phyloP scores from a whole-genome alignment of 768 basidiomycete genomes.

The Panaeolus papilionaceus region DNA sequence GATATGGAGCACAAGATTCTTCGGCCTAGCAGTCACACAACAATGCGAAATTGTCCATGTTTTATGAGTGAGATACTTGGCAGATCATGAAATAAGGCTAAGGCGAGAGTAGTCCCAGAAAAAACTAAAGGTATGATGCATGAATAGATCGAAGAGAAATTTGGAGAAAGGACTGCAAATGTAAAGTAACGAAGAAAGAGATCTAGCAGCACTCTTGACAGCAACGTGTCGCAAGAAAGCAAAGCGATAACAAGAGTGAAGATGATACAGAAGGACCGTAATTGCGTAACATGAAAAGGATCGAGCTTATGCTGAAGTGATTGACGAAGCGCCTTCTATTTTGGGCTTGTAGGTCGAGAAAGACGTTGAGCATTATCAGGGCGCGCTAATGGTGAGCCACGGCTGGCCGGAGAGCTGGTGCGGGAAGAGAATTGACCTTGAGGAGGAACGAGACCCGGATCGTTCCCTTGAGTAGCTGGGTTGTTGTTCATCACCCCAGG shows the following conservation, averaged over 20 bases:
- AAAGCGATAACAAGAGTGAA: not conserved
- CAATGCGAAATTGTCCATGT: not conserved
- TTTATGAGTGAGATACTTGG: conserved; percentile 1
- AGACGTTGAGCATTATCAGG: not conserved
- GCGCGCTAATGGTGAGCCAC: conserved; percentile 58
- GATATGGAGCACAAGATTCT: not conserved
- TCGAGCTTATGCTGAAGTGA: not conserved
- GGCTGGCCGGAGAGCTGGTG: conserved; percentile 57
- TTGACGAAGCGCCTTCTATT: conserved; percentile 18
- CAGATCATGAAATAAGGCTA: not conserved
- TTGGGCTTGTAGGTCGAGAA: conserved; percentile 25
- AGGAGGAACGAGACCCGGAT: conserved; percentile 41
- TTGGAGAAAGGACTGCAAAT: conserved; percentile 1
- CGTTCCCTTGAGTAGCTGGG: not conserved
- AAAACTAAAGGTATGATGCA: conserved; percentile 25
- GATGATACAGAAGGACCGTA: not conserved
- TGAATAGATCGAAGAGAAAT: conserved; percentile 22
- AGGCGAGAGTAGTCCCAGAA: conserved; percentile 13
- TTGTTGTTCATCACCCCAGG: conserved; percentile 35
- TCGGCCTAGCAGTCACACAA: too few species aligned
- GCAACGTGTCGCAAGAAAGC: not conserved
- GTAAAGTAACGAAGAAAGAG: conserved; percentile 7
- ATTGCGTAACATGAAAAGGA: not conserved
- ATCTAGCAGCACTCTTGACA: not conserved
- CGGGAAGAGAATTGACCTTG: conserved; percentile 46